Conservation (phyloP, 2,329 filamentous ascomycete genomes). For the Pseudogymnoascus sp. region DNA sequence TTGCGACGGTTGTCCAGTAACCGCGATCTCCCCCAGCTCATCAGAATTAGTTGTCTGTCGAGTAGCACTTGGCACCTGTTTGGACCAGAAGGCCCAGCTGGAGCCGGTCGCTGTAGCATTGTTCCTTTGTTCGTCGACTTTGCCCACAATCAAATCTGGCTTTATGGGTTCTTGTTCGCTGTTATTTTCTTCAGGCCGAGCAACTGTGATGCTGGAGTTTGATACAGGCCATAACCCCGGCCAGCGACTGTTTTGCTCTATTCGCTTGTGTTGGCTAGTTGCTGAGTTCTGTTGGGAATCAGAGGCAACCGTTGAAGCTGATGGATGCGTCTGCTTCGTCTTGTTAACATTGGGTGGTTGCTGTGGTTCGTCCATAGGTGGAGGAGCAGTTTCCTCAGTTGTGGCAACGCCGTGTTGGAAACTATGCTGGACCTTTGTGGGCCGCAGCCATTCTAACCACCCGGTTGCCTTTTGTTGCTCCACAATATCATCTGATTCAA, state of each 20-base stretch:
- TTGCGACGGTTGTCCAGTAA: constrained; percentile 49
- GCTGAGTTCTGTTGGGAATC: not conserved
- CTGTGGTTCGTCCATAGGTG: not conserved
- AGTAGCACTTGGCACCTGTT: constrained; percentile 21
- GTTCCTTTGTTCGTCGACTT: constrained; percentile 33
- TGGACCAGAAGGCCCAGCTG: constrained; percentile 77
- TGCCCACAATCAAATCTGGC: constrained; percentile 34
- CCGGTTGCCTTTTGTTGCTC: not conserved
- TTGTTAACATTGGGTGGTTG: not conserved
- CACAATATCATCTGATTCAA: not conserved
- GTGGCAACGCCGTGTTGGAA: not conserved
- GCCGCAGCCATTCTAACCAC: constrained; percentile 3
- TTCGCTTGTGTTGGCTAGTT: not conserved
- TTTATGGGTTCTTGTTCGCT: constrained; percentile 31
- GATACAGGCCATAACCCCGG: constrained; percentile 19
- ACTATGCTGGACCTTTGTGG: not conserved
- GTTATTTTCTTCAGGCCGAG: constrained; percentile 16
- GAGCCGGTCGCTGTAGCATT: constrained; percentile 38
- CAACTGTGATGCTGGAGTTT: constrained; percentile 12
- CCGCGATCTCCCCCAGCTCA: constrained; percentile 42
- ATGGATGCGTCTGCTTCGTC: not conserved
- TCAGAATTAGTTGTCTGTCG: constrained; percentile 8
- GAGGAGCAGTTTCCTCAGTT: not conserved
- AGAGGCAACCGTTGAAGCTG: not conserved
- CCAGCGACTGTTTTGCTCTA: constrained; percentile 8